These are phyloP conservation scores for Gypsophila paniculata DNA, from an alignment of 179 eudicot species.

Conservation along the genomic window DNA sequence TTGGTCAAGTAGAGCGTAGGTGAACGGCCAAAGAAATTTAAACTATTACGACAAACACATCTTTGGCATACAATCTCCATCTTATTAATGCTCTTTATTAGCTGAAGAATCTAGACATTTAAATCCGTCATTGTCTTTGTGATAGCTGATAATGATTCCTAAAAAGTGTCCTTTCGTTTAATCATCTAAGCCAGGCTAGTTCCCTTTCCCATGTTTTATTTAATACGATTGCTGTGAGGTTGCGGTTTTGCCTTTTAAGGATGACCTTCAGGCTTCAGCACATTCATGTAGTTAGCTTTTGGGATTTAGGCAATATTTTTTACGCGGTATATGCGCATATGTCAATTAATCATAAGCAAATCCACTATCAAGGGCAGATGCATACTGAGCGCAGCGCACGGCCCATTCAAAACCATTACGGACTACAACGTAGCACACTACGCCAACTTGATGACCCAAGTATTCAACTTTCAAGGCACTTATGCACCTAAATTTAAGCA, in stretches of 20 bases:
- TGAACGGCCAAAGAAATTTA: too few relatives aligned
- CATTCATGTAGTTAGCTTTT: neutral
- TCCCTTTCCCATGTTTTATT: too few relatives aligned
- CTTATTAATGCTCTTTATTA: too few relatives aligned
- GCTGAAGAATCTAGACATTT: too few relatives aligned
- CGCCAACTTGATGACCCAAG: neutral
- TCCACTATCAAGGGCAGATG: slow-evolving; percentile 7
- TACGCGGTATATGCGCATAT: neutral
- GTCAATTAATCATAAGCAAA: neutral
- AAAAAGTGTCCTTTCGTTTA: slow-evolving; percentile 12
- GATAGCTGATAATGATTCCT: slow-evolving; percentile 7
- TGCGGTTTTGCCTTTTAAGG: slow-evolving; percentile 7
- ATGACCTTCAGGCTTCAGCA: neutral
- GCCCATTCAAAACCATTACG: neutral
- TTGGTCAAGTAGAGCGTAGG: too few relatives aligned
- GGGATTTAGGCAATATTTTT: neutral
- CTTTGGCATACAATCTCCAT: too few relatives aligned
- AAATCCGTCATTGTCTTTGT: too few relatives aligned
- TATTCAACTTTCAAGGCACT: neutral
- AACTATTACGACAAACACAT: too few relatives aligned
- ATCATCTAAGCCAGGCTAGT: neutral
- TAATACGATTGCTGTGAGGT: neutral
- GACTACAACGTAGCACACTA: neutral
- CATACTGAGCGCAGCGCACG: neutral
- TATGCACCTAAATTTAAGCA: too few relatives aligned